Evolutionary conservation across 2,329 filamentous ascomycete species (phyloP), one percentile per base, ranked within the genome.

Genomic region (Huntiella bhutanensis): DNA sequence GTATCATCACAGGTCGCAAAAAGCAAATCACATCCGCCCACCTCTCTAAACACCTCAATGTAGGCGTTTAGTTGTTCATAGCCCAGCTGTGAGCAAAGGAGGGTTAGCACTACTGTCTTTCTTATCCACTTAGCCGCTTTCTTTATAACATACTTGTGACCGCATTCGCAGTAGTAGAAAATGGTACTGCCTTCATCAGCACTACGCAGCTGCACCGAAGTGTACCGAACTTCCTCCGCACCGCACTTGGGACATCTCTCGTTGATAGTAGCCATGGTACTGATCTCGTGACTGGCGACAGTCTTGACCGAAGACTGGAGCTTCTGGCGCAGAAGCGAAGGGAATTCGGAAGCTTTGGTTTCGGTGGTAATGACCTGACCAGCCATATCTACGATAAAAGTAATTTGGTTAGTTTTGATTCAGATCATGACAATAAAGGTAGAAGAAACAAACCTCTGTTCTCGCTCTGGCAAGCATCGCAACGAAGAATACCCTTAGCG

Each of bases 171-270:
- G 50, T 71, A 80, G 64, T 85, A 94, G 57, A 95, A 92, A 46
- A 94, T 75, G 1, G 88, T 95, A 53, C 80, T 84, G 51, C 91
- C 91, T 74, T 96, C 88, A 60, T 98, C 91, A 46, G 88, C 91
- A 67, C 86, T 79, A 55, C 88, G 80, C 56, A 94, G 66, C 60
- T 98, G 91, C 51, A 85, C 75, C 2, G 81, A 81, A 43, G 84
- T 82, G 60, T 80, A 96, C 55, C 77, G 81, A 61, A 96, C 85
- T 58, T 93, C 80, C 45, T 77, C 77, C 45, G 77, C 69, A 12
- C 80, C 84, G 60, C 91, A 96, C 56, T 85, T 78, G 40, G 80
- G 73, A 59, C 91, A 96, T 39, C 71, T 76, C 59, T 80, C 70
- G 50, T 73, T 65, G 54, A 73, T 82, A 38, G 59, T 68, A 43